A percentile compares a stretch with the other conserved stretches of the same genome.
These are phyloP conservation scores for Chrysoporthe austroafricana DNA, from an alignment of 2,329 filamentous ascomycete species.

Conservation along the genomic window DNA sequence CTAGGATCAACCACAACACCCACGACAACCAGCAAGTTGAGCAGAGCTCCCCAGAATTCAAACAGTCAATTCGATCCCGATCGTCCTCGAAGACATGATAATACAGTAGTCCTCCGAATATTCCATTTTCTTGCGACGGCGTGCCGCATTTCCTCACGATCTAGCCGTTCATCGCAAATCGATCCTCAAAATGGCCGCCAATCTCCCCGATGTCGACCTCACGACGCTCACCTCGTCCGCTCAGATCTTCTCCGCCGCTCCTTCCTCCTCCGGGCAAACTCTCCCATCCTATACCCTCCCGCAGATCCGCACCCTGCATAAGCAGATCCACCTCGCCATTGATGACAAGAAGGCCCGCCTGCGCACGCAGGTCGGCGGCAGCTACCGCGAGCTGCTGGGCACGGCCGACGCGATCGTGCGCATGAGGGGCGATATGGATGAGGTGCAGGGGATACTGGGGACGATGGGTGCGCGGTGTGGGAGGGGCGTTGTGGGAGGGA, in stretches of 20 bases:
- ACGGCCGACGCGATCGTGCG: constrained; percentile 93
- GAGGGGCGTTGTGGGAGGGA: constrained; percentile 68
- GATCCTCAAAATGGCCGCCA: constrained; percentile 41
- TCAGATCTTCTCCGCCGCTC: constrained; percentile 52
- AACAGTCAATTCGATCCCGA: not conserved
- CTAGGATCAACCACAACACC: not conserved
- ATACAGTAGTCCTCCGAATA: not conserved
- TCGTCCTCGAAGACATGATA: constrained; percentile 20
- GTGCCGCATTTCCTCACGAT: not conserved
- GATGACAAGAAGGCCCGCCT: constrained; percentile 66
- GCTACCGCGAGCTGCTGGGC: constrained; percentile 86
- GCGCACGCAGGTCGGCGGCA: constrained; percentile 66
- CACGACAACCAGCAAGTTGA: not conserved
- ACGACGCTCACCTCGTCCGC: constrained; percentile 53
- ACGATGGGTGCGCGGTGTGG: constrained; percentile 79
- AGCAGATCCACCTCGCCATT: constrained; percentile 59
- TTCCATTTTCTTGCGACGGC: not conserved
- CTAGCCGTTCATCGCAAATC: not conserved
- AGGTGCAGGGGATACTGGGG: constrained; percentile 71
- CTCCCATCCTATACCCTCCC: constrained; percentile 56
- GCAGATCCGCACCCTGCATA: constrained; percentile 66
- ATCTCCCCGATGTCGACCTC: constrained; percentile 51
- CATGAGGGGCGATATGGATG: constrained; percentile 80
- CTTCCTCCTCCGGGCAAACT: constrained; percentile 38
- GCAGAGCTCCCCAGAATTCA: not conserved